Percentiles rank a stretch among this genome's conserved stretches.
Conservation (phyloP, 345 rosid genomes). For the Citrus inodora region DNA sequence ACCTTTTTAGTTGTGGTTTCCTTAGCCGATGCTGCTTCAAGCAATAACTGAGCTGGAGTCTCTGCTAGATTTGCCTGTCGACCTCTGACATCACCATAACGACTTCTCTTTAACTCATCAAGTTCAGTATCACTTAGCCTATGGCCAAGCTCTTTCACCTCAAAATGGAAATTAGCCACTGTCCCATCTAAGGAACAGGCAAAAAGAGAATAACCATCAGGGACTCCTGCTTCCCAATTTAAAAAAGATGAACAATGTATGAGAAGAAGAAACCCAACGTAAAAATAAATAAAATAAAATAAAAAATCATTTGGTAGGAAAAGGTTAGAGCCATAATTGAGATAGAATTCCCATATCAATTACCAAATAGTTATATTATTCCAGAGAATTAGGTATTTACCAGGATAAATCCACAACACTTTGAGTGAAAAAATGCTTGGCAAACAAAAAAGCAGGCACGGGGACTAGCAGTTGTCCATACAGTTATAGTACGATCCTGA, state of each 20-base stretch:
- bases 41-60: slow-evolving; percentile 90
- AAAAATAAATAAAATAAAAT: neutral
- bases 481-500: slow-evolving; percentile 99
- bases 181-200: slow-evolving; percentile 99
- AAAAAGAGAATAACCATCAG: slow-evolving; percentile 94
- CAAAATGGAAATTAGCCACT: slow-evolving; percentile 88
- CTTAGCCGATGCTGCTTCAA: slow-evolving; percentile 87
- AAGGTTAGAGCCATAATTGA: neutral
- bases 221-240: slow-evolving; percentile 69
- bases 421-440: slow-evolving; percentile 94
- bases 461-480: slow-evolving; percentile 97
- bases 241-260: slow-evolving; percentile 10
- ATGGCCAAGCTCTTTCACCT: slow-evolving; percentile 73
- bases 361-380: neutral
- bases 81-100: slow-evolving; percentile 96
- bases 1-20: slow-evolving; percentile 60
- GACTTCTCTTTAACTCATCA: slow-evolving; percentile 83
- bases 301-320: neutral
- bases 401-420: slow-evolving; percentile 99
- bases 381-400: slow-evolving; percentile 35
- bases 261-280: neutral
- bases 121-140: slow-evolving; percentile 74
- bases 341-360: slow-evolving; percentile 4
- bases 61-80: slow-evolving; percentile 89
- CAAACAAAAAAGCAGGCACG: slow-evolving; percentile 97